phyloP scores from a whole-genome alignment of 1,284 basidiomycete genomes.

The Xerocomus minutiporus region DNA sequence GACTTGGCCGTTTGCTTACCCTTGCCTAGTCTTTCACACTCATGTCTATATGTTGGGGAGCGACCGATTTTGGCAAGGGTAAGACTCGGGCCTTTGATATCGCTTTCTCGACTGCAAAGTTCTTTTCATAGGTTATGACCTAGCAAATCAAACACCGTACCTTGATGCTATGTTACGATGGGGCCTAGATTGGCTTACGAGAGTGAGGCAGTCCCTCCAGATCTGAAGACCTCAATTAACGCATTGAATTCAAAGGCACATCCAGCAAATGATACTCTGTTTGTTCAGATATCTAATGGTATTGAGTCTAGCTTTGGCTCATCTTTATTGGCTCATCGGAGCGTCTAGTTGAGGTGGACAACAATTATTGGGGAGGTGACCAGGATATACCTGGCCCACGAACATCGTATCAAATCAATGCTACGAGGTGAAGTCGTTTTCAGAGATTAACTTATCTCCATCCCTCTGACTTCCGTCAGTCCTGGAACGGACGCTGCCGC shows the following conservation, averaged over 20 bases:
- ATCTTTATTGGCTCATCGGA: slow-evolving; percentile 8
- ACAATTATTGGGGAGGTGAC: slow-evolving; percentile 89
- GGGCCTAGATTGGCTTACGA: slow-evolving; percentile 89
- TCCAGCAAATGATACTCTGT: slow-evolving; percentile 68
- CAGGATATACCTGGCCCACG: slow-evolving; percentile 70
- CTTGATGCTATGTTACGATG: slow-evolving; percentile 84
- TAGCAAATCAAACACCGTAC: slow-evolving; percentile 82
- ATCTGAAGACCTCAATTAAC: background rate
- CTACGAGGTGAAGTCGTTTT: slow-evolving; percentile 37
- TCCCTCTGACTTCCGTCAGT: slow-evolving; percentile 25
- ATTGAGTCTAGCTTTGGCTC: slow-evolving; percentile 11
- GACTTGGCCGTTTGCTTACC: slow-evolving; percentile 2
- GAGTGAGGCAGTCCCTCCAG: slow-evolving; percentile 42
- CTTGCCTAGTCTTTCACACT: slow-evolving; percentile 62
- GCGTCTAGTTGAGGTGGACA: slow-evolving; percentile 51
- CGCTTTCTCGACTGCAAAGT: background rate
- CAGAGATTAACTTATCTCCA: background rate
- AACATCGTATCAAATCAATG: slow-evolving; percentile 74
- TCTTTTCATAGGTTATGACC: slow-evolving; percentile 61
- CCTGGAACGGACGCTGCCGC: slow-evolving; percentile 91
- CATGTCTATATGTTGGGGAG: slow-evolving; percentile 85
- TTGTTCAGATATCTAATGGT: slow-evolving; percentile 73
- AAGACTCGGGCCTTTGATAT: background rate
- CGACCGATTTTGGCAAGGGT: slow-evolving; percentile 77
- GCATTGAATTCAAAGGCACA: slow-evolving; percentile 57